Evolutionary conservation across 805 yeast species (phyloP), one percentile per base, ranked within the genome.

Genomic region (Ogataea sp.): DNA sequence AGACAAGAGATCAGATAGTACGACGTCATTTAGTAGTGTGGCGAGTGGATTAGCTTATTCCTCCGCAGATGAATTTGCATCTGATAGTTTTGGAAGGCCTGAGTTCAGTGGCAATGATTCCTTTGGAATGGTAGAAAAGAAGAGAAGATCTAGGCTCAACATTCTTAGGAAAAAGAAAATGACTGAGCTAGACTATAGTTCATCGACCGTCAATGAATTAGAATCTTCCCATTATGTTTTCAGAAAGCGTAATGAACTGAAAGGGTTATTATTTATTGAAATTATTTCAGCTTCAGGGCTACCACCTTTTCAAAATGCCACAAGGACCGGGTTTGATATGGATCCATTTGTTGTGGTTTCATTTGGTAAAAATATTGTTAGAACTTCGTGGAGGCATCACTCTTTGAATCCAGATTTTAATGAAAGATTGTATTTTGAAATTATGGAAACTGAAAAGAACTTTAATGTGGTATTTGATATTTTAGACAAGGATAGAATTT

Each of bases 281-380:
- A 75, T 90, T 17, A 71, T 76, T 3, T 74, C 82, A 1, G 87
- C 90, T 9, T 63, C 75, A 2, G 87, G 81, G 41, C 64, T 90
- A 28, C 98, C 98, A 1, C 85, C 94, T 0, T 68, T 80, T 39
- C 71, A 72, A 31, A 80, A 82, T 46, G 63, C 84, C 14, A 77
- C 84, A 1, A 66, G 88, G 9, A 75, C 86, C 18, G 80, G 89
- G 1, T 90, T 20, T 53, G 96, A 88, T 58, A 86, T 93, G 94
- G 98, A 93, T 55, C 97, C 97, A 2, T 93, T 90, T 62, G 90
- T 90, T 3, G 87, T 90, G 16, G 80, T 87, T 1, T 80, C 96
- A 0, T 87, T 90, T 58, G 96, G 96, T 9, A 80, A 35, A 27
- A 13, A 82, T 47, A 87, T 90, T 0, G 90, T 76, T 58, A 74